Evolutionary conservation across 345 rosid species (phyloP).

Genomic region (Corchorus olitorius): DNA sequence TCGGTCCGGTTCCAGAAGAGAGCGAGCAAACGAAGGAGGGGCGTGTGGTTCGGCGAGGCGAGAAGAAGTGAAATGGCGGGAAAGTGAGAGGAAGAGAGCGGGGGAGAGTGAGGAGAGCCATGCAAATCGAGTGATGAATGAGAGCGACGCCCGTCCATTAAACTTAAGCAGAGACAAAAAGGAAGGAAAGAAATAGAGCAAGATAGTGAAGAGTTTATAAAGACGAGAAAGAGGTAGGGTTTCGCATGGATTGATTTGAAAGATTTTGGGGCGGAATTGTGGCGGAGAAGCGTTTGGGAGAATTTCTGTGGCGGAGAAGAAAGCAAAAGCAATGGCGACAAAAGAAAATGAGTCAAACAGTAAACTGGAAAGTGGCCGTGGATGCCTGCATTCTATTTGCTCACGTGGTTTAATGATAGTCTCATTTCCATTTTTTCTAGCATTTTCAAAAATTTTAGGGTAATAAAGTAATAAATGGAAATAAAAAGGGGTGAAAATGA

Average conservation of each 20-base stretch:
- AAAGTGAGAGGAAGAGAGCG: slow-evolving; percentile 34
- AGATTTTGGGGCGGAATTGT: too few species aligned
- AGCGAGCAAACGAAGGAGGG: slow-evolving; percentile 28
- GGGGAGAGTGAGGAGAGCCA: slow-evolving; percentile 51
- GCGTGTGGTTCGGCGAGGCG: not conserved
- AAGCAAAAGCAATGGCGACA: slow-evolving; percentile 19
- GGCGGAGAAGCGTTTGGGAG: slow-evolving; percentile 7
- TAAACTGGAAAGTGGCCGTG: too few species aligned
- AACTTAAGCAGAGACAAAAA: not conserved
- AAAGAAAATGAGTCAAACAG: too few species aligned
- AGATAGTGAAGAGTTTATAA: not conserved
- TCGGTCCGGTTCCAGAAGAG: slow-evolving; percentile 16
- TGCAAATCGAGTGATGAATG: slow-evolving; percentile 19
- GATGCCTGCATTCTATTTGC: too few species aligned
- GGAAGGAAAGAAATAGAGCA: not conserved
- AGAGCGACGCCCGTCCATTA: slow-evolving; percentile 34
- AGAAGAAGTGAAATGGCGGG: slow-evolving; percentile 23
- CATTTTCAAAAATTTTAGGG: not conserved
- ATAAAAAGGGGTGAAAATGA: not conserved
- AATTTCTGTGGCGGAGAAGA: slow-evolving; percentile 50
- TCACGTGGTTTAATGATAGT: too few species aligned
- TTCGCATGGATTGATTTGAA: not conserved
- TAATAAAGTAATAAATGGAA: not conserved
- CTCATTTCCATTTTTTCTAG: too few species aligned
- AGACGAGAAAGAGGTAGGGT: not conserved